phyloP scores from a whole-genome alignment of 163 green algal species.

The Volvox carteri region DNA sequence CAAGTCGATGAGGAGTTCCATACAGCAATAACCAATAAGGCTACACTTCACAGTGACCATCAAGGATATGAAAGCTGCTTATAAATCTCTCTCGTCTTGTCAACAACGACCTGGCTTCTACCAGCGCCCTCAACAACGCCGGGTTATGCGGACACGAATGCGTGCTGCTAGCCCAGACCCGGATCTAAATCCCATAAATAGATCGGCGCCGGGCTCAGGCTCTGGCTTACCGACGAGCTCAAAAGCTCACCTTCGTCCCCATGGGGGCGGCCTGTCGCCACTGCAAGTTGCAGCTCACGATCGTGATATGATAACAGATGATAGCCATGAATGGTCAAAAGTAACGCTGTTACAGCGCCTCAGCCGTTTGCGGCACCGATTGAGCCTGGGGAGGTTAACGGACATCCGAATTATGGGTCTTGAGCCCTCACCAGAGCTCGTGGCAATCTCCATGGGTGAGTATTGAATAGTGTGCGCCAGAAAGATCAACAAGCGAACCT shows the following conservation, averaged over 20 bases:
- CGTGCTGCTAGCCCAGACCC: conserved; percentile 8
- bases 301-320: not conserved
- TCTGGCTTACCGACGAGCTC: not conserved
- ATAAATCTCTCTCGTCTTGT: not conserved
- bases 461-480: too few relatives aligned
- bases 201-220: not conserved
- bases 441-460: conserved; percentile 88
- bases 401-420: conserved; percentile 63
- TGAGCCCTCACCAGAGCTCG: conserved; percentile 83
- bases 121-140: not conserved
- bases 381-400: not conserved
- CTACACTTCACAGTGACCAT: not conserved
- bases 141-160: conserved; percentile 19
- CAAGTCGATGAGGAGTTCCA: not conserved
- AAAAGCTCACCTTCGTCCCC: not conserved
- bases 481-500: too few relatives aligned
- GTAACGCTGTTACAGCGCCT: conserved; percentile 36
- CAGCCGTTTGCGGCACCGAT: conserved; percentile 61
- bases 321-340: not conserved
- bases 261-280: not conserved
- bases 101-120: not conserved
- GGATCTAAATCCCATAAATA: not conserved
- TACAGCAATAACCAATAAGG: too few relatives aligned
- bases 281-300: not conserved
- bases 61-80: conserved; percentile 1